These are phyloP conservation scores for Termitomyces sp. DNA, from an alignment of 768 basidiomycete genomes.

Conservation along the genomic window DNA sequence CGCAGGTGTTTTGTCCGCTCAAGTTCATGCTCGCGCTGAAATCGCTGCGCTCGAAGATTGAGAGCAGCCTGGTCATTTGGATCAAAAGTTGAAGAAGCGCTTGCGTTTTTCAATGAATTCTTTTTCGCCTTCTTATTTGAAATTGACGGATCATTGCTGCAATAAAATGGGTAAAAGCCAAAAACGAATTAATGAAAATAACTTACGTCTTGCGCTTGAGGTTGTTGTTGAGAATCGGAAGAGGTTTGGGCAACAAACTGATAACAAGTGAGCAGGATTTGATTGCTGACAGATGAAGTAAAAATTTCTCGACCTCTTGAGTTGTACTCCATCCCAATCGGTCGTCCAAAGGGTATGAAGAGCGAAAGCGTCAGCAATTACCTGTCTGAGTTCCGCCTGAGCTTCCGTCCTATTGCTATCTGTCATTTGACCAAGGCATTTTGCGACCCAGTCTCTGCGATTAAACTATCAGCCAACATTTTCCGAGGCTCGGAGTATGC, in stretches of 20 bases:
- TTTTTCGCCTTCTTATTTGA: slow-evolving; percentile 45
- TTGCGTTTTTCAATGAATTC: slow-evolving; percentile 9
- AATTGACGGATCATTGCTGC: slow-evolving; percentile 36
- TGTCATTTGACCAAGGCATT: slow-evolving; percentile 88
- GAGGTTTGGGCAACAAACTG: slow-evolving; percentile 54
- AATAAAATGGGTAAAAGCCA: background rate
- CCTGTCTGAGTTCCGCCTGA: slow-evolving; percentile 91
- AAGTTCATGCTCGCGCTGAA: slow-evolving; percentile 86
- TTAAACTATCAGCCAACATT: slow-evolving; percentile 13
- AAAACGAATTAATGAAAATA: background rate
- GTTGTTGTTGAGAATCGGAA: slow-evolving; percentile 37
- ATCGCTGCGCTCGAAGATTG: slow-evolving; percentile 79
- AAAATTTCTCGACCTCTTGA: slow-evolving; percentile 66
- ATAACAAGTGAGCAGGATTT: slow-evolving; percentile 12
- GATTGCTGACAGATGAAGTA: background rate
- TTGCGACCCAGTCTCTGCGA: slow-evolving; percentile 92
- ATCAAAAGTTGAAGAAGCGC: slow-evolving; percentile 35
- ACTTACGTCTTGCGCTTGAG: slow-evolving; percentile 71
- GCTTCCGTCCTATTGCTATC: slow-evolving; percentile 84
- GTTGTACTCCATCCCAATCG: slow-evolving; percentile 86
- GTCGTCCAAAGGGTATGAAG: slow-evolving; percentile 86
- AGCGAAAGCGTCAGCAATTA: slow-evolving; percentile 91
- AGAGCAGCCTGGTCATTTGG: slow-evolving; percentile 66
- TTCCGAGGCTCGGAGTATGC: background rate
- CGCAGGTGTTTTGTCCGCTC: slow-evolving; percentile 62